Conservation (phyloP, 306 rosid species). For the Phaseolus lunatus region DNA sequence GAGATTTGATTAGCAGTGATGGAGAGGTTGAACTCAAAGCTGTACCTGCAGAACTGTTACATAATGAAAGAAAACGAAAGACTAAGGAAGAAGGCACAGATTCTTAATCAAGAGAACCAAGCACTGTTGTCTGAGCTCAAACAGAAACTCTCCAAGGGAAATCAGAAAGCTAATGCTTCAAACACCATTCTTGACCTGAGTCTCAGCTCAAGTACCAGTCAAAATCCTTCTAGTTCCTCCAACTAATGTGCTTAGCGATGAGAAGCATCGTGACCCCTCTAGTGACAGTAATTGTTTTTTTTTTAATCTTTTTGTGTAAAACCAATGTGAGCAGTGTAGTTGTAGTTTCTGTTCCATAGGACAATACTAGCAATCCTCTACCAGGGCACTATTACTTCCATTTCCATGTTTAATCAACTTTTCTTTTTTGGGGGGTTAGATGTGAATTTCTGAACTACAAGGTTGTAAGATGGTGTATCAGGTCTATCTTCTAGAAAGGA, state of each 20-base stretch:
- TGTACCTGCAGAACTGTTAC: constrained; percentile 92
- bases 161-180: constrained; percentile 55
- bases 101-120: constrained; percentile 96
- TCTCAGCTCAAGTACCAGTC: constrained; percentile 62
- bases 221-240: constrained; percentile 69
- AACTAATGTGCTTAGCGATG: constrained; percentile 49
- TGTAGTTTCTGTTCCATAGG: constrained; percentile 70
- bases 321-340: constrained; percentile 63
- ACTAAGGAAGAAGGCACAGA: constrained; percentile 95
- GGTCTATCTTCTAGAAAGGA: constrained; percentile 65
- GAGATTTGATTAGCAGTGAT: constrained; percentile 44
- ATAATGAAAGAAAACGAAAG: constrained; percentile 96
- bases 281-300: constrained; percentile 36
- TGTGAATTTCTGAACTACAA: constrained; percentile 58
- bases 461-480: constrained; percentile 67
- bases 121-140: constrained; percentile 85
- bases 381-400: constrained; percentile 46
- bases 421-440: constrained; percentile 57
- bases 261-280: constrained; percentile 66
- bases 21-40: constrained; percentile 96
- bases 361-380: constrained; percentile 51
- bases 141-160: constrained; percentile 80
- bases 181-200: constrained; percentile 71
- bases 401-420: constrained; percentile 53
- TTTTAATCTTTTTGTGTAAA: constrained; percentile 58